Base-by-base conservation (phyloP, 23 red algal genomes). In the Gracilaria domingensis region DNA sequence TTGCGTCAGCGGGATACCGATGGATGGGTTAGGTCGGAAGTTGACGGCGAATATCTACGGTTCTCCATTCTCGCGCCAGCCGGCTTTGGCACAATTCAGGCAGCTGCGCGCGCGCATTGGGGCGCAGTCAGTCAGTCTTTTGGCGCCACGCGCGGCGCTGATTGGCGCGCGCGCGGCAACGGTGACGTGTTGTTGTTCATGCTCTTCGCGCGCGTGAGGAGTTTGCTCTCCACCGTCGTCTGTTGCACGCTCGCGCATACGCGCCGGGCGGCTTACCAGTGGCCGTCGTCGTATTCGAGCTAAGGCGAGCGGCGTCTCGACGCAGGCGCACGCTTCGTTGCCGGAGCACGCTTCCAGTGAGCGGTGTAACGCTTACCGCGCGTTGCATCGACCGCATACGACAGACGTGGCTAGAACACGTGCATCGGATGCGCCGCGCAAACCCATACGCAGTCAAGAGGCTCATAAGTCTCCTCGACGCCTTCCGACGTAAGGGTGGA, bases 141-240 rank as follows among this genome's bases (percentile, higher is more conserved):
- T n/a, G n/a, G 60, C 8, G 6, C 24, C 24, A 45, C 42, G 42
- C 11, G 42, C 11, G 11, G 42, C 42, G 25, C 55, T 16, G 55
- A 24, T 24, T 24, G 55, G 20, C 55, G 4, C 55, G 16, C 16
- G 20, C 55, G 55, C 55, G 20, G 7, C n/a, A n/a, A n/a, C 55
- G 4, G 55, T 95, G 59, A 88, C 91, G 57, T 88, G 92, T 44
- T 85, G 51, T 25, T 71, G 84, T 44, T 38, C 84, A 6, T 91
- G 79, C 65, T 70, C 84, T 9, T 79, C 75, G n/a, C 60, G n/a
- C n/a, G n/a, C n/a, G n/a, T n/a, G 92, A 66, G 38, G 58, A 66
- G 20, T 73, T 81, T 69, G 93, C 69, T n/a, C n/a, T n/a, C n/a
- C n/a, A n/a, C n/a, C n/a, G n/a, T n/a, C n/a, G n/a, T 61, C 87